Base-by-base conservation (phyloP, 345 rosid species). In the Euclidium syriacum region DNA sequence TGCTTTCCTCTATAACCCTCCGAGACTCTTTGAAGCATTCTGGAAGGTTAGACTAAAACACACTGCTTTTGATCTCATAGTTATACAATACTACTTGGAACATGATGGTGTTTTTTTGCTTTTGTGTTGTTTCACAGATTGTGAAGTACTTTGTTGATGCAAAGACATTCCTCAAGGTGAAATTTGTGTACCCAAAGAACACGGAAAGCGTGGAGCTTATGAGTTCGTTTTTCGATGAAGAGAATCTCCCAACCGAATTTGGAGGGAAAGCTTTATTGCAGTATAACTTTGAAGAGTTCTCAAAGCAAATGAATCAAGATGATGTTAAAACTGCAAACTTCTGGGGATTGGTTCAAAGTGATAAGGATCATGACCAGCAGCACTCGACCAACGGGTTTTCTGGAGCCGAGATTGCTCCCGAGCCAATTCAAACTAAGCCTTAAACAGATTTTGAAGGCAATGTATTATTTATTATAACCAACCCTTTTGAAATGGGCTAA, bases 1-100 rank as follows among this genome's bases (percentile, higher is more conserved):
- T 15, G 95, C 99, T 50, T 87, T 92, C 71, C 86, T 92, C 40
- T 92, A 90, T 67, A 90, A 90, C 50, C 99, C 99, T 32, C 99
- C 97, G 12, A 73, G 95, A 39, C 79, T 94, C 65, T 94, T 94
- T 57, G 99, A 90, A 66, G 90, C 97, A 54, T 94, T 94, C 72
- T 94, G 99, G 99, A 94, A 90, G 99, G 99, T 89, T 41, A 52
- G 77, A 39, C 52, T 42, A 10, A 34, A 60, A 22, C 72, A 22
- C 72, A 25, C 40, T 25, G 24, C 26, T 19, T 8, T 16, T 40
- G n/a, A 2, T 38, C 41, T 64, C 51, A n/a, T 52, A 17, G 58
- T 36, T 16, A 16, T 34, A 5, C 12, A 34, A 33, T 1, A 60
- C 23, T 5, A n/a, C n/a, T 60, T 19, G 23, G 49, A 38, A 15